Percentiles rank a stretch among this genome's conserved stretches.
phyloP scores from a whole-genome alignment of 495 filamentous ascomycete genomes.

The Penicillium robsamsonii region DNA sequence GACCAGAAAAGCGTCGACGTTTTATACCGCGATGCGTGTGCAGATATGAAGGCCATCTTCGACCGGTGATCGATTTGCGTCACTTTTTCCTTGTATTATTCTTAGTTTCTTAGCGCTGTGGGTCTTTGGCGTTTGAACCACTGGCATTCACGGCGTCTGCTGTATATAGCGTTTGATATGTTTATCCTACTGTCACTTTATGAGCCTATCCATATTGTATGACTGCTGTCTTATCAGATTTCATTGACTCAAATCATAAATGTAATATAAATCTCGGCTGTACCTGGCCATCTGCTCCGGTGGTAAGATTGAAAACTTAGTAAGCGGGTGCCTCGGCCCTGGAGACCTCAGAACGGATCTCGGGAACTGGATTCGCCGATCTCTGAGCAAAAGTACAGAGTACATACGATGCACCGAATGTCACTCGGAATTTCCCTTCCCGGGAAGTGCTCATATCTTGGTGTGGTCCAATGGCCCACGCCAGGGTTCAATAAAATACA shows the following conservation, averaged over 20 bases:
- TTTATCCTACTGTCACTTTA: not conserved
- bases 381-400: too few species aligned
- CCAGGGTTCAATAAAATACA: too few species aligned
- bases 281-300: too few species aligned
- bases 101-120: not conserved
- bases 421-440: too few species aligned
- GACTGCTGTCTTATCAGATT: not conserved
- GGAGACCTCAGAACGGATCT: too few species aligned
- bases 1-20: constrained; percentile 44
- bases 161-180: constrained; percentile 6
- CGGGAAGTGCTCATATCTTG: too few species aligned
- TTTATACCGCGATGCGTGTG: constrained; percentile 45
- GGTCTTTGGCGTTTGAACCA: not conserved
- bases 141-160: constrained; percentile 6
- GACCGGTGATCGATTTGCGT: constrained; percentile 19
- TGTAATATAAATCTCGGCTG: not conserved
- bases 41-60: constrained; percentile 46
- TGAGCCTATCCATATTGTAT: not conserved
- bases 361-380: too few species aligned
- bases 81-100: not conserved
- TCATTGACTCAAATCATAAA: not conserved
- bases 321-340: too few species aligned
- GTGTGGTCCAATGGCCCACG: too few species aligned
- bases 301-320: too few species aligned
- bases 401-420: too few species aligned